Conservation (phyloP, 75 land plant genomes). For the Cryptomeria japonica region DNA sequence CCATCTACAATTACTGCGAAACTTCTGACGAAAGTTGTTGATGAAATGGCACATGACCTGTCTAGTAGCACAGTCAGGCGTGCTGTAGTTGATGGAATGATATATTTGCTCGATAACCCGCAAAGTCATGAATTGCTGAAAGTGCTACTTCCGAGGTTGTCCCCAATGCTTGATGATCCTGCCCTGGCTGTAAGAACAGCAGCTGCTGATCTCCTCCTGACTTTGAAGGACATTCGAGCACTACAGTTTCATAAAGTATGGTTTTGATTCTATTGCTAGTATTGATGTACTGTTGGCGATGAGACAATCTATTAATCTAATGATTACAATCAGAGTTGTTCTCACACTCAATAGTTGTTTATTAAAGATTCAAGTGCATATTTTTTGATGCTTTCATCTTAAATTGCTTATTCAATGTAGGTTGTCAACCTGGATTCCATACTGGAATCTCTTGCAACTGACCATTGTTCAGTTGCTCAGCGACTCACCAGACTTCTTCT, state of each 20-base stretch:
- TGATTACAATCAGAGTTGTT: neutral
- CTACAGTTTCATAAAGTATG: slow-evolving; percentile 80
- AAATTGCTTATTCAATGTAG: too few species aligned
- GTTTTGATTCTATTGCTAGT: neutral
- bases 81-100: slow-evolving; percentile 66
- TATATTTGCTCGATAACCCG: slow-evolving; percentile 80
- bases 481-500: slow-evolving; percentile 73
- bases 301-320: neutral
- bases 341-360: neutral
- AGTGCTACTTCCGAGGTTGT: slow-evolving; percentile 71
- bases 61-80: slow-evolving; percentile 65
- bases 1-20: slow-evolving; percentile 72
- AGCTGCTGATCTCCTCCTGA: slow-evolving; percentile 64
- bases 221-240: slow-evolving; percentile 47
- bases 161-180: slow-evolving; percentile 59
- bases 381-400: slow-evolving; percentile 13
- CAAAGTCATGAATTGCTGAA: slow-evolving; percentile 80
- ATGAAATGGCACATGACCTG: slow-evolving; percentile 65
- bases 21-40: slow-evolving; percentile 58
- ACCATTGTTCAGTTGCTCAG: slow-evolving; percentile 54
- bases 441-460: slow-evolving; percentile 61
- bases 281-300: neutral
- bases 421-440: slow-evolving; percentile 64
- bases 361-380: neutral
- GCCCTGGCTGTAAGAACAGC: slow-evolving; percentile 57